Conservation (phyloP, 129 eudicot species). For the Glebionis coronaria region DNA sequence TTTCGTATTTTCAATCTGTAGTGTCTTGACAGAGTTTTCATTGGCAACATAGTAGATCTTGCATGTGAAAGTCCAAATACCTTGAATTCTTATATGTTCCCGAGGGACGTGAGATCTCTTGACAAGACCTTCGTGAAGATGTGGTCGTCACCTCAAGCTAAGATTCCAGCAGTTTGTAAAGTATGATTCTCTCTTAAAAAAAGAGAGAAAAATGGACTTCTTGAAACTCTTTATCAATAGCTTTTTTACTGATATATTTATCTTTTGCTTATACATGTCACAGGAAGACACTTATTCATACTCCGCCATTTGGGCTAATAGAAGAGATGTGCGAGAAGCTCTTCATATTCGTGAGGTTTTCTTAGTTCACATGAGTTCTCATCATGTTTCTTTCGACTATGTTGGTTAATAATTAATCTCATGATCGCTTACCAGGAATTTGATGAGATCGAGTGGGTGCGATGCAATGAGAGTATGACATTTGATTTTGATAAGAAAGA, state of each 20-base stretch:
- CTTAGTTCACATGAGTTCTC: constrained; percentile 2
- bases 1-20: neutral
- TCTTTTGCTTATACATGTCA: neutral
- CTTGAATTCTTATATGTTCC: neutral
- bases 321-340: constrained; percentile 31
- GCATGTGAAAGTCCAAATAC: constrained; percentile 13
- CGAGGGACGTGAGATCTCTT: constrained; percentile 7
- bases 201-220: neutral
- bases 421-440: constrained; percentile 12
- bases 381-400: constrained; percentile 10
- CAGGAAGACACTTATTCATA: constrained; percentile 16
- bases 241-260: neutral
- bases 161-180: neutral
- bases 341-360: constrained; percentile 27
- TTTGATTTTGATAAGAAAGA: neutral
- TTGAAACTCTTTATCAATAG: neutral
- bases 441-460: constrained; percentile 22
- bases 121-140: neutral
- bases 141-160: constrained; percentile 5
- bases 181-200: neutral
- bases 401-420: neutral
- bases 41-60: constrained; percentile 24
- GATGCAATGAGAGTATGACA: constrained; percentile 16
- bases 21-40: constrained; percentile 24
- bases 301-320: constrained; percentile 22